Evolutionary conservation across 768 basidiomycete genomes (phyloP).

Genomic region (Myochromella boudieri): DNA sequence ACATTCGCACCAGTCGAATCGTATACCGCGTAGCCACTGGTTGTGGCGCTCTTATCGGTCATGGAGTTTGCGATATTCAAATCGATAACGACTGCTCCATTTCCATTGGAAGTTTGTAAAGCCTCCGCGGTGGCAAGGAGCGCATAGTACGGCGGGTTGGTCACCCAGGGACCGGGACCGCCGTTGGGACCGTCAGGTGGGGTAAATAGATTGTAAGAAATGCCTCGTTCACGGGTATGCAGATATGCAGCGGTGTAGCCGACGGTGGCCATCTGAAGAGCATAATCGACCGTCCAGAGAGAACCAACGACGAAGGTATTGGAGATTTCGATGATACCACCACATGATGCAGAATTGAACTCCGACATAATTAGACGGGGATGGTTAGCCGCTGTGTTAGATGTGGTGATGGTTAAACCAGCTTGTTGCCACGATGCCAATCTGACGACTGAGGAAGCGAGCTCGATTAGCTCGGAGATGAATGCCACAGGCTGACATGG

Average conservation of each 20-base stretch:
- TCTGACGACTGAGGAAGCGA: slow-evolving; percentile 35
- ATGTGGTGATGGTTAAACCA: slow-evolving; percentile 35
- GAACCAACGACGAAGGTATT: slow-evolving; percentile 52
- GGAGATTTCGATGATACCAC: slow-evolving; percentile 46
- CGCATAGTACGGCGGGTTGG: too few relatives aligned
- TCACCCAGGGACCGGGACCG: too few relatives aligned
- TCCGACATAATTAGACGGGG: slow-evolving; percentile 50
- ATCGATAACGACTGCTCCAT: too few relatives aligned
- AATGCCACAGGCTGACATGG: background rate
- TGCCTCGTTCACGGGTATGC: too few relatives aligned
- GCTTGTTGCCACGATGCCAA: slow-evolving; percentile 45
- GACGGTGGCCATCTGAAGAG: too few relatives aligned
- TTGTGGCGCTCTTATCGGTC: slow-evolving; percentile 34
- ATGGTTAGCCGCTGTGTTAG: slow-evolving; percentile 25
- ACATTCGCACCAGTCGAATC: slow-evolving; percentile 45
- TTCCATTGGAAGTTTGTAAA: slow-evolving; percentile 43
- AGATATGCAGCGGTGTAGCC: too few relatives aligned
- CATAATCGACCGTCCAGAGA: too few relatives aligned
- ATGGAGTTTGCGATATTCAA: slow-evolving; percentile 38
- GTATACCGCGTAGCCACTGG: slow-evolving; percentile 59
- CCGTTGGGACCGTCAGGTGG: too few relatives aligned
- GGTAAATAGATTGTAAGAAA: too few relatives aligned
- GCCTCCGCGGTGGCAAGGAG: too few relatives aligned
- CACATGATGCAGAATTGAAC: slow-evolving; percentile 54
- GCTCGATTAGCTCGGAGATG: slow-evolving; percentile 4